These are phyloP conservation scores for Fistulinella prunicolor DNA, from an alignment of 768 basidiomycete genomes.

Conservation along the genomic window DNA sequence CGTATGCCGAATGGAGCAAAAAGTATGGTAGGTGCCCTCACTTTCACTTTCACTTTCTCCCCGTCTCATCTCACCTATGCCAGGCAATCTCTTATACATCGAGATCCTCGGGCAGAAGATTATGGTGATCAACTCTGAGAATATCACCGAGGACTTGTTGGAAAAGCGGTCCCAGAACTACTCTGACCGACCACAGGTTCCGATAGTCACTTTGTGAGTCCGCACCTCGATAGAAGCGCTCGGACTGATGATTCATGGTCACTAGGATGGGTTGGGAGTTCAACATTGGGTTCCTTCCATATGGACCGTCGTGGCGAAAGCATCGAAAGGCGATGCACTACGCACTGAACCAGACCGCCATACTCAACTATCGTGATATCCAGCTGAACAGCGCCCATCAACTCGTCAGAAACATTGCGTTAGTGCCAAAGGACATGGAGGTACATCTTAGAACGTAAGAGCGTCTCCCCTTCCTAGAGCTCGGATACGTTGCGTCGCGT, in stretches of 20 bases:
- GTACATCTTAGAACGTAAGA: constrained; percentile 21
- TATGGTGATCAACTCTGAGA: no score
- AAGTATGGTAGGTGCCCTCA: constrained; percentile 34
- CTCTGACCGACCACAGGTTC: constrained; percentile 26
- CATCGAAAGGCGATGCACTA: constrained; percentile 39
- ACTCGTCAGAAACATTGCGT: constrained; percentile 29
- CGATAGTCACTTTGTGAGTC: constrained; percentile 11
- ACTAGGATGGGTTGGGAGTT: constrained; percentile 40
- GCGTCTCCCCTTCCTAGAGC: no score
- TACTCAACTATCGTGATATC: constrained; percentile 28
- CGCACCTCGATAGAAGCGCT: constrained; percentile 20
- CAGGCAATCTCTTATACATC: no score
- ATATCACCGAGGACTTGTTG: no score
- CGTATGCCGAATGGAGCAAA: constrained; percentile 40
- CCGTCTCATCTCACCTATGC: neutral
- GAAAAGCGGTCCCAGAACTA: constrained; percentile 15
- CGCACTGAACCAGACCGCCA: constrained; percentile 30
- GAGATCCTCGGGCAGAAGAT: no score
- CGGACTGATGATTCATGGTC: constrained; percentile 19
- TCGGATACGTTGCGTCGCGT: no score
- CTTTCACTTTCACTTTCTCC: neutral
- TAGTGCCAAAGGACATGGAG: constrained; percentile 26
- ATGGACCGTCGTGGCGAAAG: constrained; percentile 37
- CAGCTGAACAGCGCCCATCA: constrained; percentile 33
- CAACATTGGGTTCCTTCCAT: constrained; percentile 34